A percentile compares a stretch with the other conserved stretches of the same genome.
Evolutionary conservation across 176 grass and related monocot genomes (phyloP).

Genomic region (Carex parvula): DNA sequence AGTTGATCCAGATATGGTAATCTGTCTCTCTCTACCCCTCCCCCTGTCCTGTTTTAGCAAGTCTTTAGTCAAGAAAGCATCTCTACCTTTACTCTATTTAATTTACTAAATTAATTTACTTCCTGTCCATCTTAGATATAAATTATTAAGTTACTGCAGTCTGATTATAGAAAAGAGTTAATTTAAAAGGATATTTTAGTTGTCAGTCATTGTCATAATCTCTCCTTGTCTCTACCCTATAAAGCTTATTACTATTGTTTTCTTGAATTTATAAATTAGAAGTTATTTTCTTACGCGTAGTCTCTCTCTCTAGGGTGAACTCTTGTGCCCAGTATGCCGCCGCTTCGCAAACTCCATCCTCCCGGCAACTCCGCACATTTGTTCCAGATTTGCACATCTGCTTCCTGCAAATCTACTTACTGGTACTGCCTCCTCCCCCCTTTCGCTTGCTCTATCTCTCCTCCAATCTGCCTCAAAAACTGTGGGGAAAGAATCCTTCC

Average conservation of each 20-base stretch:
- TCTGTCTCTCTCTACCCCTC: background rate
- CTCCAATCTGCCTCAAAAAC: constrained; percentile 71
- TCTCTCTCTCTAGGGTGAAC: constrained; percentile 59
- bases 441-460: constrained; percentile 48
- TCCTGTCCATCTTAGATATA: background rate
- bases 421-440: background rate
- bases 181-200: background rate
- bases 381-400: constrained; percentile 26
- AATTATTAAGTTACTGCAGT: background rate
- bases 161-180: background rate
- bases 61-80: constrained; percentile 10
- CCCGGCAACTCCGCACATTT: constrained; percentile 48
- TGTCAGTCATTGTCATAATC: background rate
- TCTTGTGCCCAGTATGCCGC: constrained; percentile 92
- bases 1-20: constrained; percentile 86
- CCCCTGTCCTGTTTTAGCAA: constrained; percentile 14
- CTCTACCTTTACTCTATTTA: background rate
- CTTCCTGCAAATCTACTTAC: background rate
- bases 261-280: background rate
- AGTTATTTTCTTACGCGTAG: constrained; percentile 9
- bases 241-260: background rate
- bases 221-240: constrained; percentile 15
- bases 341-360: constrained; percentile 98
- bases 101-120: background rate
- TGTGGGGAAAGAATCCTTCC: constrained; percentile 55